Base-by-base conservation (phyloP, 352 stramenopile species). In the Globisporangium mamillatum region DNA sequence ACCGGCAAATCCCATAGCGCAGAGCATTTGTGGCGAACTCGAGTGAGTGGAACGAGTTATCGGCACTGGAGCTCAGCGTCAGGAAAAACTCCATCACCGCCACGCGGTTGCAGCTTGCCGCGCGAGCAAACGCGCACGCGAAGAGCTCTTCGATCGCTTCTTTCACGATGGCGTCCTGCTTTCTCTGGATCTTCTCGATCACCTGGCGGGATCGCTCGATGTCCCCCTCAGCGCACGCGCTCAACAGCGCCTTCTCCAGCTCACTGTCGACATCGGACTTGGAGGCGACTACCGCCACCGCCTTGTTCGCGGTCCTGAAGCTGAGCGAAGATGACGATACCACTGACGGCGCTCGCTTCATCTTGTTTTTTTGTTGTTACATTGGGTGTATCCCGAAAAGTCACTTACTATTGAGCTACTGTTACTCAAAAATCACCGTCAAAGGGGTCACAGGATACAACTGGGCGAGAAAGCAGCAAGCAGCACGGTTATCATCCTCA, bases 1-100 rank as follows among this genome's bases (percentile, higher is more conserved):
- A 67, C 1, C 76, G 67, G 58, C 78, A 84, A 22, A 84, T 74
- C 0, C 77, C 75, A 53, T 80, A 75, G 16, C 66, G 41, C 63
- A 83, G 22, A 20, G 29, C 46, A 7, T 2, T n/a, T 6, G 12
- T 14, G 10, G n/a, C 58, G 46, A 63, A 60, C 56, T n/a, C 64
- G 25, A 69, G 55, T n/a, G 32, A 41, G 16, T 41, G 48, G 50
- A 62, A 56, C 48, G n/a, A 6, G 7, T 12, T 44, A 12, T 16
- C 16, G 22, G 41, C 25, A 18, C 44, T 50, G 44, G 36, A 44
- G 36, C 44, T 9, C 4, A 64, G 20, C 22, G 32, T 12, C 24
- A 76, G 32, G 0, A 76, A 46, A 3, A 68, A 41, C 22, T 66
- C 52, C 44, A 76, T 55, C 27, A 68, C 12, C 1, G 34, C 14